Base-by-base conservation (phyloP, 768 basidiomycete genomes). In the Pisolithus tinctorius region DNA sequence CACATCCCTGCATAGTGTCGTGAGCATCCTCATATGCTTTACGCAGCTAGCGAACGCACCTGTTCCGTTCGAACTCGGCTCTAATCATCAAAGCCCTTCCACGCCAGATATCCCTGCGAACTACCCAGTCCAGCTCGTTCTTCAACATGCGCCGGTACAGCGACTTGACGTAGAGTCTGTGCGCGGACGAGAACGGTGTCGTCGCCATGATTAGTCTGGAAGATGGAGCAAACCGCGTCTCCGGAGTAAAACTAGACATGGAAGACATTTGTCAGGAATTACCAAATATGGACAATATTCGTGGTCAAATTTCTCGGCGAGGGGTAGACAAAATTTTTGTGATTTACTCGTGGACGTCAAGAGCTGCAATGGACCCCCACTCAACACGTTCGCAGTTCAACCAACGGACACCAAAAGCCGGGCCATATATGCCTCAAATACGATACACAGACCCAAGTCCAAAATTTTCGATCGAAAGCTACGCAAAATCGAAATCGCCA, bases 51-150 rank as follows among this genome's bases (percentile, higher is more conserved):
- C 17, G 42, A 45, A 54, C 65, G 47, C 65, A 90, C 91, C 93
- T 81, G 77, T 97, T 93, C 59, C 78, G 72, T 74, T 98, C 95
- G 66, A 98, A 98, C 66, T 91, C 81, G 54, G 93, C 93, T 55
- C 95, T 74, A 57, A 98, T 90, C 67, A 85, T 74, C 60, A 94
- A 69, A 11, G 94, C 93, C 68, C 86, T 80, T 50, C 75, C 77
- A 54, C 94, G 80, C 92, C 92, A 97, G 1, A 91, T 63, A 62
- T 93, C 88, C 49, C 94, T 75, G 51, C 86, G 78, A 57, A 96
- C 75, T 43, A 81, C 83, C 95, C 95, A 98, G 70, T 98, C 85
- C 48, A 95, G 74, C 45, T 88, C 77, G 60, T 96, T 94, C 60
- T 79, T 86, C 54, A 98, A 78, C 59, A 82, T 81, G 36, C 93